Evolutionary conservation across 2,329 filamentous ascomycete species (phyloP), one percentile per base, ranked within the genome.

Genomic region (Magnaporthiopsis incrustans): DNA sequence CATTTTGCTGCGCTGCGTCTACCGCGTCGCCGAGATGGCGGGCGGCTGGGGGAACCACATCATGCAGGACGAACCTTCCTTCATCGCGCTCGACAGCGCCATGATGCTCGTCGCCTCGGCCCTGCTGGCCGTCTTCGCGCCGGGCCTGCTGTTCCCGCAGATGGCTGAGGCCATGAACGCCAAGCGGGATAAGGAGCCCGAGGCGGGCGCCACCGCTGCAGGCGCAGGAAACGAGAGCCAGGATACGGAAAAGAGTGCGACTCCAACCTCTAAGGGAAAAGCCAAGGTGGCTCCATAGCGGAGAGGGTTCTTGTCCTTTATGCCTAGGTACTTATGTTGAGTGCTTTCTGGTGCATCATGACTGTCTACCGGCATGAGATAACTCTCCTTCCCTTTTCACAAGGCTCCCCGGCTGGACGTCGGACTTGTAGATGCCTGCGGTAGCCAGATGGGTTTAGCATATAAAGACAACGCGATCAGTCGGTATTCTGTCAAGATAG

Each of bases 31-130:
- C 1, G 85, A 88, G 71, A 86, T 88, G 83, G 81, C 82, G 2
- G 83, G 83, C 32, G 85, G 86, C 26, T 89, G 85, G 85, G 83
- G 82, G 12, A 87, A 85, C 73, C 70, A 77, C 22, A 83, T 88
- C 71, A 88, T 88, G 84, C 83, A 85, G 68, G 80, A 60, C 32
- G 58, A 60, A 22, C 2, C 27, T 3, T 32, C 58, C 32, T 60
- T 88, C 69, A 78, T 86, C 65, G 79, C 83, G 15, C 78, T 88
- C 56, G 85, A 88, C 68, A 77, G 79, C 66, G 77, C 78, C 64
- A 79, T 85, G 72, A 75, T 85, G 63, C 71, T 83, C 32, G 73
- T 86, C 65, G 77, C 81, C 32, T 78, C 78, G 22, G 70, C 76
- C 25, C 75, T 84, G 26, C 76, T 86, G 50, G 81, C 82, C 7